Percentiles rank a stretch among this genome's conserved stretches.
Conservation (phyloP, 129 eudicot genomes). For the Mikania micrantha region DNA sequence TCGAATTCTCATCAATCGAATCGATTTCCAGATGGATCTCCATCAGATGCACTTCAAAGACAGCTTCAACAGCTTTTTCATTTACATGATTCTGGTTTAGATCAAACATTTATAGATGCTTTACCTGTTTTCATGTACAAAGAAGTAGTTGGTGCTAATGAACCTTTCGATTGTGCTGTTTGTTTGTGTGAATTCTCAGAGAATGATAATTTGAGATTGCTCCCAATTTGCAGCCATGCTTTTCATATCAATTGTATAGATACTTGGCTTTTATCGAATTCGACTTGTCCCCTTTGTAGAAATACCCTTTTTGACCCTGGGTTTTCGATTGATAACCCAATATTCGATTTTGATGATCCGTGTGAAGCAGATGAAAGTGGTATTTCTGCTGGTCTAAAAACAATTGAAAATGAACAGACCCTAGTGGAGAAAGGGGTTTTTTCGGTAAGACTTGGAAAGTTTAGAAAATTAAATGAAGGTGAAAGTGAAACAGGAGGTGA, state of each 20-base stretch:
- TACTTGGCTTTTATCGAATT: constrained; percentile 74
- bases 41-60: constrained; percentile 62
- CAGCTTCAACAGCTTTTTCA: constrained; percentile 76
- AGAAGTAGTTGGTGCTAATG: constrained; percentile 63
- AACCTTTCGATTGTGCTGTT: constrained; percentile 80
- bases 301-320: constrained; percentile 9
- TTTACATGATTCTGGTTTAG: constrained; percentile 73
- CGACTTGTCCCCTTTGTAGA: constrained; percentile 7
- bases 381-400: not conserved
- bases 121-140: constrained; percentile 68
- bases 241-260: constrained; percentile 71
- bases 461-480: not conserved
- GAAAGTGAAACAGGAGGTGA: not conserved
- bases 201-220: constrained; percentile 59
- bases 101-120: constrained; percentile 76
- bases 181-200: constrained; percentile 70
- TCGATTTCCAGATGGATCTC: constrained; percentile 47
- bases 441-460: constrained; percentile 3
- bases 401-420: not conserved
- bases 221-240: constrained; percentile 79
- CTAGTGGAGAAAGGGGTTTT: not conserved
- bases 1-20: constrained; percentile 34
- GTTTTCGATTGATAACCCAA: not conserved
- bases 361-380: constrained; percentile 3
- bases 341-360: not conserved